phyloP scores from a whole-genome alignment of 306 rosid species.

The Sphenostylis stenocarpa region DNA sequence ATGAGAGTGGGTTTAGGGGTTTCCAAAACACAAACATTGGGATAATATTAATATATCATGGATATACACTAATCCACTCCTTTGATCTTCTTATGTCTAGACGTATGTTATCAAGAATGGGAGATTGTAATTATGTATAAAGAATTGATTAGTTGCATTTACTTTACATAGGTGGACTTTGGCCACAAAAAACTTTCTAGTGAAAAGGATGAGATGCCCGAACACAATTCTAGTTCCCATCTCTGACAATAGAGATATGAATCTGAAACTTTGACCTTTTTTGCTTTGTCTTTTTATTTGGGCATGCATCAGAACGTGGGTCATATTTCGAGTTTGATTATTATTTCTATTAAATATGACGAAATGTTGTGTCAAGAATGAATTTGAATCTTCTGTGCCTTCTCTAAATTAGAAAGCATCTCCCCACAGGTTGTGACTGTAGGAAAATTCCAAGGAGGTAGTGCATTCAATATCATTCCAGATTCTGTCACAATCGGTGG shows the following conservation, averaged over 20 bases:
- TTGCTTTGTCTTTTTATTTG: not conserved
- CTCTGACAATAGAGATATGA: not conserved
- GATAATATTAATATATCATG: not conserved
- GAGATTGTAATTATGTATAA: not conserved
- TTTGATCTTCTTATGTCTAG: not conserved
- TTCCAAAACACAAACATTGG: not conserved
- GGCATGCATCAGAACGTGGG: not conserved
- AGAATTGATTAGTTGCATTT: not conserved
- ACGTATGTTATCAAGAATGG: not conserved
- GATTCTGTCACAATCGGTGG: constrained; percentile 89
- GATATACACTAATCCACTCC: not conserved
- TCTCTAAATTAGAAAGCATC: not conserved
- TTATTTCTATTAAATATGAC: not conserved
- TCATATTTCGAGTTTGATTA: not conserved
- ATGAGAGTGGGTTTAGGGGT: not conserved
- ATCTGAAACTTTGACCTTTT: not conserved
- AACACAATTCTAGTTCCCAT: not conserved
- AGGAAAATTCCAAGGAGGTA: constrained; percentile 81
- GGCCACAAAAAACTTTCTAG: not conserved
- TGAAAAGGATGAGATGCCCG: not conserved
- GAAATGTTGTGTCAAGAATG: not conserved
- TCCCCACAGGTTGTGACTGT: constrained; percentile 70
- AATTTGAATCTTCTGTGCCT: not conserved
- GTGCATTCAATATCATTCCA: constrained; percentile 88
- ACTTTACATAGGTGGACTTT: not conserved